Conservation (phyloP, 2,329 filamentous ascomycete genomes). For the Fonsecaea multimorphosa region DNA sequence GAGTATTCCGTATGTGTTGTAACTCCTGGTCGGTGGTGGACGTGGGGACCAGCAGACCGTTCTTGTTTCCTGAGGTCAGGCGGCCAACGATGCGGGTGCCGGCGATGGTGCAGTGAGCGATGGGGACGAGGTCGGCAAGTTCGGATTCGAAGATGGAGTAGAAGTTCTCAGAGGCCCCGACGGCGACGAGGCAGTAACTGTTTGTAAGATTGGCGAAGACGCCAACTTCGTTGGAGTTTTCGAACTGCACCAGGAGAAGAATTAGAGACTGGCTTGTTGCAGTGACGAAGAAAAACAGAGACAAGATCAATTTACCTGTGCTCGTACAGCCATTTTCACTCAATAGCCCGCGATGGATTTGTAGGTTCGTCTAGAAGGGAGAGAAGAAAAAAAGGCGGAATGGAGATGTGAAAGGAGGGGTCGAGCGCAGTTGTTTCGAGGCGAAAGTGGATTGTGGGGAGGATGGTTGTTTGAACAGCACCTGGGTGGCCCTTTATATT, state of each 20-base stretch:
- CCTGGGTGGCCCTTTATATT: neutral
- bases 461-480: neutral
- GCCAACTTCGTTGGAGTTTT: conserved; percentile 71
- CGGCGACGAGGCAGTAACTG: conserved; percentile 90
- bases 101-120: conserved; percentile 94
- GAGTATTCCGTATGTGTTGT: conserved; percentile 92
- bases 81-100: conserved; percentile 95
- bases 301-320: conserved; percentile 23
- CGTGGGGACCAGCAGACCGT: conserved; percentile 93
- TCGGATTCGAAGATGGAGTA: conserved; percentile 99
- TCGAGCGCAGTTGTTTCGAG: neutral
- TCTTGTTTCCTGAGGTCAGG: conserved; percentile 94
- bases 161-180: conserved; percentile 97
- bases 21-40: conserved; percentile 97
- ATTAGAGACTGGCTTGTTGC: neutral
- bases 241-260: conserved; percentile 43
- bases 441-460: neutral
- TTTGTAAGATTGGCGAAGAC: conserved; percentile 98
- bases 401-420: neutral
- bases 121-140: conserved; percentile 95
- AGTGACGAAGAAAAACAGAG: neutral
- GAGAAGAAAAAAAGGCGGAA: neutral
- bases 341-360: neutral
- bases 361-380: neutral
- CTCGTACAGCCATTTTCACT: conserved; percentile 34